Conservation (phyloP, 1,139 yeast species). For the Kodamaea anthophila region DNA sequence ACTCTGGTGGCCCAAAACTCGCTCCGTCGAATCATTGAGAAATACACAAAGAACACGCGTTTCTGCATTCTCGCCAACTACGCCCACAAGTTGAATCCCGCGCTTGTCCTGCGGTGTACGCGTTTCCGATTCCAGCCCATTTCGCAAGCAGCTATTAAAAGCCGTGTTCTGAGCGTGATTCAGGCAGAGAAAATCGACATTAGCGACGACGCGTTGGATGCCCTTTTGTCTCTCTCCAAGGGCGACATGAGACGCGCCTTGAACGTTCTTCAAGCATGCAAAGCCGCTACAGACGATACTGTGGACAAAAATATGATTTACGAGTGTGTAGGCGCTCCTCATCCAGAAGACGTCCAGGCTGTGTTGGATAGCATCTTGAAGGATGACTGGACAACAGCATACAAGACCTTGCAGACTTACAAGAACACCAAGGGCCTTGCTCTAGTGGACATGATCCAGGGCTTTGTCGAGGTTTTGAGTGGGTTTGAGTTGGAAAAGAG, state of each 20-base stretch:
- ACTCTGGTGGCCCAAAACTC: conserved; percentile 97
- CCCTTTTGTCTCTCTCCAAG: conserved; percentile 63
- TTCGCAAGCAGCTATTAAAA: conserved; percentile 56
- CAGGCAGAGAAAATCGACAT: conserved; percentile 60
- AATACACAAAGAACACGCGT: conserved; percentile 89
- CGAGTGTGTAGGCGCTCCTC: conserved; percentile 94
- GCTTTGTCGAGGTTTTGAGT: conserved; percentile 65
- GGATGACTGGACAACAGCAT: conserved; percentile 85
- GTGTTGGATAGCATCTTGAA: conserved; percentile 71
- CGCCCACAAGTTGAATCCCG: conserved; percentile 93
- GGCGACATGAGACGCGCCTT: conserved; percentile 98
- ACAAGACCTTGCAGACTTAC: conserved; percentile 54
- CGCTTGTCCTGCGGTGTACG: conserved; percentile 89
- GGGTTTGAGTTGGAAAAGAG: conserved; percentile 55
- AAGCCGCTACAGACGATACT: conserved; percentile 56
- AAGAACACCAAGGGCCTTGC: conserved; percentile 81
- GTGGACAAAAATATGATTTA: conserved; percentile 61
- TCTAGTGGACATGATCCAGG: conserved; percentile 73
- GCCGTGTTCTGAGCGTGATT: conserved; percentile 63
- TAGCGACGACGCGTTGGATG: conserved; percentile 50
- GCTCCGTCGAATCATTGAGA: conserved; percentile 83
- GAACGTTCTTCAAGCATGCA: conserved; percentile 91
- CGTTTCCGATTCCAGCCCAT: conserved; percentile 90
- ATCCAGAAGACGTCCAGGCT: conserved; percentile 75
- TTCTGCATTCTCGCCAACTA: conserved; percentile 96